Base-by-base conservation (phyloP, 2,329 filamentous ascomycete genomes). In the Trichoderma sp. region DNA sequence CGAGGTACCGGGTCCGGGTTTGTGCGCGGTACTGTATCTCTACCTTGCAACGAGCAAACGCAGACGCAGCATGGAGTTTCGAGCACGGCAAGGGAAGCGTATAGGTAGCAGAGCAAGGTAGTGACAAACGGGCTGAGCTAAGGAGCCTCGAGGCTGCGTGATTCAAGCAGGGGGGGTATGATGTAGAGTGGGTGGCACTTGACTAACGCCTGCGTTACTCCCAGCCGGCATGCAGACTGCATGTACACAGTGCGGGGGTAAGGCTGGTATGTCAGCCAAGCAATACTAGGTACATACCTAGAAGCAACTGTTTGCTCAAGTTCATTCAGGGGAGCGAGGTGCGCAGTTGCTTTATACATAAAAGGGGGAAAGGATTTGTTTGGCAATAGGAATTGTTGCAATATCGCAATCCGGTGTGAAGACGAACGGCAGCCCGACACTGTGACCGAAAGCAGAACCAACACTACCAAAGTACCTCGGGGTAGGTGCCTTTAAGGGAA, bases 61-160 rank as follows among this genome's bases (percentile, higher is more conserved):
- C 34, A 39, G 34, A 55, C 58, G 39, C 58, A 62, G 26, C 41
- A 52, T 62, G 58, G 58, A 61, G 48, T 62, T 52, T 62, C 58
- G 43, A 57, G 17, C 55, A 54, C 34, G 48, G 39, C 43, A 62
- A 54, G 50, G 41, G 41, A 54, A 63, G 34, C 34, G 30, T 34
- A 10, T 10, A 39, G n/a, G n/a, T n/a, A n/a, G n/a, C n/a, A n/a
- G 34, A 5, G 28, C 7, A 6, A 6, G 14, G 52, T 56, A 17
- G 60, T 55, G 60, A 62, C 60, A 55, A 39, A 54, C 60, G 50
- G 50, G 50, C 60, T 63, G 60, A 63, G 60, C 60, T 63, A 63
- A 21, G 39, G 60, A 45, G 30, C 54, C 48, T 63, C 54, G 54
- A 47, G 41, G 58, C 47, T 62, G 58, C 48, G 34, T 62, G 50